These are phyloP conservation scores for Zoysia pacifica DNA, from an alignment of 176 grass and related monocot genomes.

Conservation along the genomic window DNA sequence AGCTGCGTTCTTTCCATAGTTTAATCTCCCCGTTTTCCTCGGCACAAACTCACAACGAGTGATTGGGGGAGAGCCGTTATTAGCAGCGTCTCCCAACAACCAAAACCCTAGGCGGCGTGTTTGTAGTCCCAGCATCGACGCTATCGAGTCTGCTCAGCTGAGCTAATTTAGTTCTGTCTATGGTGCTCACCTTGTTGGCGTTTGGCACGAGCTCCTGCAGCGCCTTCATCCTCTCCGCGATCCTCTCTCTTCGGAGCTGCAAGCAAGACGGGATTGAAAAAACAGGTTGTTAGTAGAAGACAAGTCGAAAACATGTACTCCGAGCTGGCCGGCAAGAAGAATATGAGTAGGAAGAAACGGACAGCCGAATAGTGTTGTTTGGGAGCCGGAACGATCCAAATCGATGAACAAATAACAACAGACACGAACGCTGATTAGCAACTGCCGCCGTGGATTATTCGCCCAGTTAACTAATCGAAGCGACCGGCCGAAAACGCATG, in stretches of 20 bases:
- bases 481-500: slow-evolving; percentile 20
- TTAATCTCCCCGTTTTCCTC: slow-evolving; percentile 19
- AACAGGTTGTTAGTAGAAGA: background rate
- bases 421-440: slow-evolving; percentile 41
- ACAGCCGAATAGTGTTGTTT: slow-evolving; percentile 25
- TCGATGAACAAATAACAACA: slow-evolving; percentile 26
- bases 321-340: background rate
- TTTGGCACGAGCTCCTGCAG: slow-evolving; percentile 89
- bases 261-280: background rate
- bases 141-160: background rate
- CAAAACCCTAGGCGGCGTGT: slow-evolving; percentile 44
- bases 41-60: slow-evolving; percentile 35
- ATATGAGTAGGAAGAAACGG: slow-evolving; percentile 17
- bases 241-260: slow-evolving; percentile 97
- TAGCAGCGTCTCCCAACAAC: slow-evolving; percentile 20
- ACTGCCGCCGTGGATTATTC: slow-evolving; percentile 36
- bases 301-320: background rate
- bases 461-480: background rate
- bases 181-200: slow-evolving; percentile 78
- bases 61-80: slow-evolving; percentile 23
- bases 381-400: slow-evolving; percentile 44
- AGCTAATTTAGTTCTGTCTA: too few relatives aligned
- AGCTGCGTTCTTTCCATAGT: slow-evolving; percentile 20
- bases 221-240: slow-evolving; percentile 97
- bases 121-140: background rate